A percentile compares a stretch with the other conserved stretches of the same genome.
Evolutionary conservation across 768 basidiomycete genomes (phyloP).

Genomic region (Mycena albidolilacea): DNA sequence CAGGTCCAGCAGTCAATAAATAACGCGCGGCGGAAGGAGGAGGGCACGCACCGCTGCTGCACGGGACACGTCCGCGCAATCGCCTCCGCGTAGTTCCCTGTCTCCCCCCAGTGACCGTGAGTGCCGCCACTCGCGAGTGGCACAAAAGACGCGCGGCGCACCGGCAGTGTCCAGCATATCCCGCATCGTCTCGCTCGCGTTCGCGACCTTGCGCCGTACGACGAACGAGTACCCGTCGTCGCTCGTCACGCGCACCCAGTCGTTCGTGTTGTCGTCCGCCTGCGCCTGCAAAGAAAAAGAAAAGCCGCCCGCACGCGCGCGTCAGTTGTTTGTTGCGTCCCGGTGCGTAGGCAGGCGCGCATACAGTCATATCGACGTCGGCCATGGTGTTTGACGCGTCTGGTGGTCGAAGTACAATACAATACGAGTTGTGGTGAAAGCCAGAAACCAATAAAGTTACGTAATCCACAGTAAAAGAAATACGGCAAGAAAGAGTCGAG

Average conservation of each 20-base stretch:
- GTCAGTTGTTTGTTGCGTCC: not conserved
- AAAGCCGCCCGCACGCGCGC: too few species aligned
- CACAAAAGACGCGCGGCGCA: constrained; percentile 47
- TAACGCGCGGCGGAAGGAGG: not conserved
- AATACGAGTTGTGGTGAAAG: not conserved
- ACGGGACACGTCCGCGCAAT: constrained; percentile 78
- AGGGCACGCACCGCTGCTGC: constrained; percentile 72
- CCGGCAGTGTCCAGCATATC: constrained; percentile 85
- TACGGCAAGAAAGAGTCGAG: too few species aligned
- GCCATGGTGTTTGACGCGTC: constrained; percentile 30
- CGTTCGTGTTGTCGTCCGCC: constrained; percentile 50
- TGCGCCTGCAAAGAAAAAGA: not conserved
- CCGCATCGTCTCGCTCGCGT: constrained; percentile 85
- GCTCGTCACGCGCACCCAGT: constrained; percentile 85
- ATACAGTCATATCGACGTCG: constrained; percentile 34
- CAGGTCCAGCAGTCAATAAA: too few species aligned
- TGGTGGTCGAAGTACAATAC: not conserved
- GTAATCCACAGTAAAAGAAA: not conserved
- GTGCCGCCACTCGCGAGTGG: too few species aligned
- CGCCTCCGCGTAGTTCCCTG: constrained; percentile 85
- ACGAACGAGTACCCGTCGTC: constrained; percentile 88
- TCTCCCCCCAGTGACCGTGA: too few species aligned
- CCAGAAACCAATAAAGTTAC: not conserved
- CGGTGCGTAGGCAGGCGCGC: too few species aligned
- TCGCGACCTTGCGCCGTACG: constrained; percentile 80